Percentiles rank a stretch among this genome's conserved stretches.
These are phyloP conservation scores for Mycena amicta DNA, from an alignment of 768 basidiomycete genomes.

Conservation along the genomic window DNA sequence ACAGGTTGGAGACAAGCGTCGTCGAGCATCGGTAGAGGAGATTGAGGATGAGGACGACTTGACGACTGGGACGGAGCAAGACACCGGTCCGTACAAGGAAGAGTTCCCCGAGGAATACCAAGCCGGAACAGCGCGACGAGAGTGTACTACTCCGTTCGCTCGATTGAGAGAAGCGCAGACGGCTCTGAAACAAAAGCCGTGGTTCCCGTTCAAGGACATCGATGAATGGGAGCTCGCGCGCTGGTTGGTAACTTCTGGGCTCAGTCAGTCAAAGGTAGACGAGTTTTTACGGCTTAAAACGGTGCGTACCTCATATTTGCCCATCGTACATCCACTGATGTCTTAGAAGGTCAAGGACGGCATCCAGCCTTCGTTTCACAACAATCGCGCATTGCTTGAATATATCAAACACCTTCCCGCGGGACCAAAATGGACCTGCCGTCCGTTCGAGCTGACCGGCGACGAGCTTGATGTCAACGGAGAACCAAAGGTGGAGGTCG, in stretches of 20 bases:
- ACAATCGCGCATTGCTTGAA: constrained; percentile 21
- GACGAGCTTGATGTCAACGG: constrained; percentile 17
- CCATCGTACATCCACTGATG: not conserved
- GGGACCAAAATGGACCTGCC: constrained; percentile 27
- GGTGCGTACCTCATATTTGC: not conserved
- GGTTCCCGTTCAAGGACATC: constrained; percentile 30
- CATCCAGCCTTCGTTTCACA: constrained; percentile 9
- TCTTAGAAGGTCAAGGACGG: not conserved
- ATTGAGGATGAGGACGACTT: not conserved
- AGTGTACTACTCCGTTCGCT: constrained; percentile 18
- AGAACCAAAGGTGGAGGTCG: constrained; percentile 3
- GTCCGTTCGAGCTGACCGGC: constrained; percentile 22
- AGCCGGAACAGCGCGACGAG: not conserved
- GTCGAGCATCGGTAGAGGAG: not conserved
- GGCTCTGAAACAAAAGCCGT: constrained; percentile 12
- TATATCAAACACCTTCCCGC: constrained; percentile 24
- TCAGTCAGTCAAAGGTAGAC: constrained; percentile 31
- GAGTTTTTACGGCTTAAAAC: constrained; percentile 30
- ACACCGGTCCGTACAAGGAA: not conserved
- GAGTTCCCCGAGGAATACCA: not conserved
- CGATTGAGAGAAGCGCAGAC: constrained; percentile 12
- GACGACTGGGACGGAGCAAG: too few species aligned
- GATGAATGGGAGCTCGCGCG: constrained; percentile 36
- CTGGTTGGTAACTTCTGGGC: constrained; percentile 31
- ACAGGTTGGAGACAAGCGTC: not conserved